Conservation (phyloP, 805 yeast genomes). For the Cyberlindnera petersonii region DNA sequence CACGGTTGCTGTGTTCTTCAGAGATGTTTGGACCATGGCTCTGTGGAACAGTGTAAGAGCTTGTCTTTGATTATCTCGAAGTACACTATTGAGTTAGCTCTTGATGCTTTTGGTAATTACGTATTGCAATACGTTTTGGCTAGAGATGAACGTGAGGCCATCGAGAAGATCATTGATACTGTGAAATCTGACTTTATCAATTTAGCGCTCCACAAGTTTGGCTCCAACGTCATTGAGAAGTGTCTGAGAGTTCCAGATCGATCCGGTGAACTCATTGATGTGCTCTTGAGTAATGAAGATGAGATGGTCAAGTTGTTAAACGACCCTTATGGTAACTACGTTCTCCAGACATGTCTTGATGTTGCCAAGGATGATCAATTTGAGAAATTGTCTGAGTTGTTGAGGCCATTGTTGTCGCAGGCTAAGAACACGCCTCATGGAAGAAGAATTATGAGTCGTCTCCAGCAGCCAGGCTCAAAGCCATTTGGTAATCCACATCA, state of each 20-base stretch:
- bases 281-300: conserved; percentile 37
- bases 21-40: conserved; percentile 90
- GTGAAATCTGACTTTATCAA: conserved; percentile 33
- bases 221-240: conserved; percentile 92
- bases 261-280: conserved; percentile 46
- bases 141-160: conserved; percentile 33
- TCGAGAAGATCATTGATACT: conserved; percentile 31
- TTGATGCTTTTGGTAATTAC: conserved; percentile 95
- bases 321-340: conserved; percentile 94
- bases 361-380: conserved; percentile 44
- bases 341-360: conserved; percentile 87
- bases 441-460: conserved; percentile 79
- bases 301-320: conserved; percentile 55
- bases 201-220: conserved; percentile 82
- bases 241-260: conserved; percentile 52
- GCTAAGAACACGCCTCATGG: conserved; percentile 93
- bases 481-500: conserved; percentile 2
- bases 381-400: conserved; percentile 48
- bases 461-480: conserved; percentile 28
- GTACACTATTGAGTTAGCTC: conserved; percentile 63
- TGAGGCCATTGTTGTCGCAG: conserved; percentile 73
- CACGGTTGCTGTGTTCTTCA: conserved; percentile 98
- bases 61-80: conserved; percentile 66
- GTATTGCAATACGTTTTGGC: conserved; percentile 88
- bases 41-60: conserved; percentile 59